Conservation (phyloP, 805 yeast genomes). For the Zygoascus flipseniorum region DNA sequence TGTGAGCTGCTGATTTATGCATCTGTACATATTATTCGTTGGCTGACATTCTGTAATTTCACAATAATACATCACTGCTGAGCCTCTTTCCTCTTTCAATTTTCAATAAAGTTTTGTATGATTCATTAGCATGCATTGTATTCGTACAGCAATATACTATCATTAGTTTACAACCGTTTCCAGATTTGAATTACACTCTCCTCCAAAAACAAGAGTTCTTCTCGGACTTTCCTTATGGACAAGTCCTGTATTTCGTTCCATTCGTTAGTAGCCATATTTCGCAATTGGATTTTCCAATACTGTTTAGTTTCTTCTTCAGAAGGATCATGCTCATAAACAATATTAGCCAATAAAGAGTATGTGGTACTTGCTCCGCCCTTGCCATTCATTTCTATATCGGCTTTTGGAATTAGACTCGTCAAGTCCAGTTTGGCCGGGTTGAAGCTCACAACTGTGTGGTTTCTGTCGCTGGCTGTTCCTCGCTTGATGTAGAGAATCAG, state of each 20-base stretch:
- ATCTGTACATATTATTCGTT: too few species aligned
- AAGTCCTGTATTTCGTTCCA: constrained; percentile 59
- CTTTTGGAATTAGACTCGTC: constrained; percentile 24
- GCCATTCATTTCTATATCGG: constrained; percentile 4
- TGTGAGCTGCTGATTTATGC: too few species aligned
- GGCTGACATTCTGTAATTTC: too few species aligned
- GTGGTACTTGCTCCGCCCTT: constrained; percentile 11
- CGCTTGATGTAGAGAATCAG: constrained; percentile 53
- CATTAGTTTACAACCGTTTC: constrained; percentile 28
- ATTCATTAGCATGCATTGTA: neutral
- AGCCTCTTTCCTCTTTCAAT: neutral
- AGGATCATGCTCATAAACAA: constrained; percentile 31
- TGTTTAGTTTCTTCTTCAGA: constrained; percentile 19
- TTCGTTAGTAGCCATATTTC: constrained; percentile 31
- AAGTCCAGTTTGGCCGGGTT: constrained; percentile 35
- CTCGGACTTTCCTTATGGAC: constrained; percentile 37
- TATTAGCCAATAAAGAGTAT: constrained; percentile 43
- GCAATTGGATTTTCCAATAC: constrained; percentile 44
- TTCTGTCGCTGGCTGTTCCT: constrained; percentile 33
- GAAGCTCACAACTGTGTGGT: constrained; percentile 58
- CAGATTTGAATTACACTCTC: constrained; percentile 65
- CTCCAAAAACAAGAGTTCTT: constrained; percentile 51
- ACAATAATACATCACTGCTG: too few species aligned
- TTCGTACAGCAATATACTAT: neutral
- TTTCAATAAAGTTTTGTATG: neutral